Evolutionary conservation across 108 stramenopile species (phyloP).

Genomic region (Fragilaria crotonensis): DNA sequence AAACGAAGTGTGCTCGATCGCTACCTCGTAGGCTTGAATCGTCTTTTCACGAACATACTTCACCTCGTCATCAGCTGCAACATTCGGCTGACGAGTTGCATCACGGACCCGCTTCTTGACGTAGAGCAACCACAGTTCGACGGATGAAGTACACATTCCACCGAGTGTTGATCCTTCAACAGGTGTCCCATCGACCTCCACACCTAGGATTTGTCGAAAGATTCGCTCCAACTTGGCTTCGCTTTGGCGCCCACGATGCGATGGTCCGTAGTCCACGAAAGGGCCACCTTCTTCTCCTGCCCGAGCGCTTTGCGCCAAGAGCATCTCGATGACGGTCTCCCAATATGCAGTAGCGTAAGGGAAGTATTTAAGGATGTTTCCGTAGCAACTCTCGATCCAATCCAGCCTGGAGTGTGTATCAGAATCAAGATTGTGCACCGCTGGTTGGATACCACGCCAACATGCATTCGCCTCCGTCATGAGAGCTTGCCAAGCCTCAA

Average conservation of each 20-base stretch:
- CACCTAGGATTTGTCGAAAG: slow-evolving; percentile 44
- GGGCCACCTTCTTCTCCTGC: slow-evolving; percentile 44
- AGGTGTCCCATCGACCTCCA: slow-evolving; percentile 41
- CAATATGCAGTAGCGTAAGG: slow-evolving; percentile 50
- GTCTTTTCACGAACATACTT: slow-evolving; percentile 30
- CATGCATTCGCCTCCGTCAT: slow-evolving; percentile 64
- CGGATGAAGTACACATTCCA: slow-evolving; percentile 50
- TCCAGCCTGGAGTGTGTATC: slow-evolving; percentile 66
- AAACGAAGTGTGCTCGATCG: slow-evolving; percentile 51
- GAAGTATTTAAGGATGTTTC: slow-evolving; percentile 60
- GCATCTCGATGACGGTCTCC: slow-evolving; percentile 47
- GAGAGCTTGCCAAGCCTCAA: slow-evolving; percentile 80
- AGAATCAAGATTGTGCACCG: slow-evolving; percentile 10
- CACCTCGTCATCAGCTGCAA: not conserved
- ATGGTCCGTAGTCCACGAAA: slow-evolving; percentile 13
- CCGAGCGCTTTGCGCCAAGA: slow-evolving; percentile 43
- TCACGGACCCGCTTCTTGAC: slow-evolving; percentile 50
- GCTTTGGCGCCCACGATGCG: slow-evolving; percentile 23
- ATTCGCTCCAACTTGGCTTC: slow-evolving; percentile 52
- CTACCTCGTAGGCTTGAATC: slow-evolving; percentile 61
- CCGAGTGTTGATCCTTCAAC: slow-evolving; percentile 21
- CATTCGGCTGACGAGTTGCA: slow-evolving; percentile 27
- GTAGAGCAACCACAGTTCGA: slow-evolving; percentile 73
- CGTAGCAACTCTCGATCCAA: slow-evolving; percentile 75
- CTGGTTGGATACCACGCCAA: slow-evolving; percentile 25